Evolutionary conservation across 2,329 filamentous ascomycete genomes (phyloP), one percentile per base, ranked within the genome.

Genomic region (Beauveria scarabaeidicola): DNA sequence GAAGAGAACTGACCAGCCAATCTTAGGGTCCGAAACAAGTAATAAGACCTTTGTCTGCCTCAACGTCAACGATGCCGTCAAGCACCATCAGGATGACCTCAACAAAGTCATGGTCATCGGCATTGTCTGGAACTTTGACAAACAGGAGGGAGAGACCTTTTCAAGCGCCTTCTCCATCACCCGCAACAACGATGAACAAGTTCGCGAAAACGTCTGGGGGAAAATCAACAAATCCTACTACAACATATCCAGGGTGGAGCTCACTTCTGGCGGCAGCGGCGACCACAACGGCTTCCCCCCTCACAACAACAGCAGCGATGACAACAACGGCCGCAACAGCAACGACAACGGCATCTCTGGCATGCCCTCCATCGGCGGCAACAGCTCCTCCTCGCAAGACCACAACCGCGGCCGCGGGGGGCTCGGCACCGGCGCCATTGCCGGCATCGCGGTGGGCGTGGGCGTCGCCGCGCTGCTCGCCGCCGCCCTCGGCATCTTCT

Each of bases 361-460:
- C 43, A 7, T 27, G 7, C 3, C 29, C 47, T 29, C 29, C 40
- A 41, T 13, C 32, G 44, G 40, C 36, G 27, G 32, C 41, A n/a
- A 11, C 19, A 27, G 13, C 15, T 1, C 15, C 11, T 36, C 32
- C 32, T 13, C 32, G 11, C 32, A 32, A 10, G 13, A 43, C 7
- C 41, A 36, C 52, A n/a, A 25, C 44, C 11, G 25, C 36, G 23
- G 23, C 58, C 38, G 23, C 1, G 59, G 66, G 29, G 62, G 67
- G 13, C 69, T 81, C 3, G 68, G 72, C 3, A 69, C 67, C 0
- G 79, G 77, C 25, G 77, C 77, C 57, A 77, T 76, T 40, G 75
- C 73, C 19, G 79, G 79, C 47, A 80, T 81, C 40, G 77, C 73
- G 29, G 71, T 81, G 2, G 78, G 72, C 7, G 69, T 69, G 47